Conservation (phyloP, 1,284 basidiomycete genomes). For the Neonothopanus nambi region DNA sequence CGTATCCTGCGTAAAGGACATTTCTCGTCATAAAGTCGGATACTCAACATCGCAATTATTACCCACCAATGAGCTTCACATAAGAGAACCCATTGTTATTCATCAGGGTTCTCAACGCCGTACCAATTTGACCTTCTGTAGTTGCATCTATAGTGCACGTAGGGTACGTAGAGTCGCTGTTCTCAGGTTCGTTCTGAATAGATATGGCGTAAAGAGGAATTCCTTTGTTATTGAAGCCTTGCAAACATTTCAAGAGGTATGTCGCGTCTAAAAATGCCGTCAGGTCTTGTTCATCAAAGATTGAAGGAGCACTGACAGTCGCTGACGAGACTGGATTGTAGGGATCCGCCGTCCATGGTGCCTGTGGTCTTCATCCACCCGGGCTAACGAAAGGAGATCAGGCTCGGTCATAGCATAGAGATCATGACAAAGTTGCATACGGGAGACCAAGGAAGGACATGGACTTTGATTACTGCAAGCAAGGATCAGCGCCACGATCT, state of each 20-base stretch:
- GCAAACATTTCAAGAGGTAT: conserved; percentile 54
- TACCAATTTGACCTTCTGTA: conserved; percentile 47
- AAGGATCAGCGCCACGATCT: conserved; percentile 15
- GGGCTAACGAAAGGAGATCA: conserved; percentile 33
- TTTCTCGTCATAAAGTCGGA: neutral
- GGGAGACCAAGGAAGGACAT: conserved; percentile 56
- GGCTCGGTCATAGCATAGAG: neutral
- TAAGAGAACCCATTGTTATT: conserved; percentile 47
- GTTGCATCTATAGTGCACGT: conserved; percentile 43
- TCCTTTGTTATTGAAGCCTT: conserved; percentile 50
- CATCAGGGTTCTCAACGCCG: conserved; percentile 43
- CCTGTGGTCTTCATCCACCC: conserved; percentile 55
- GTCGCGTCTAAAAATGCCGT: conserved; percentile 40
- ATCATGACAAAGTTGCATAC: conserved; percentile 31
- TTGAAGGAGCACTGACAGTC: conserved; percentile 30
- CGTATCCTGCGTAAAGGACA: conserved; percentile 21
- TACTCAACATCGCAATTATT: neutral
- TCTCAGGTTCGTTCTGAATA: conserved; percentile 57
- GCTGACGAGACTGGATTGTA: conserved; percentile 35
- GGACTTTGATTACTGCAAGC: conserved; percentile 38
- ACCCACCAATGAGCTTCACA: conserved; percentile 49
- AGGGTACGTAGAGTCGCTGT: conserved; percentile 54
- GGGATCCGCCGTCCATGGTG: conserved; percentile 49
- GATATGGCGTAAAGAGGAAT: conserved; percentile 50
- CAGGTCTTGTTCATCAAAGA: neutral